Base-by-base conservation (phyloP, 2,329 filamentous ascomycete genomes). In the Penicillium decumbens region DNA sequence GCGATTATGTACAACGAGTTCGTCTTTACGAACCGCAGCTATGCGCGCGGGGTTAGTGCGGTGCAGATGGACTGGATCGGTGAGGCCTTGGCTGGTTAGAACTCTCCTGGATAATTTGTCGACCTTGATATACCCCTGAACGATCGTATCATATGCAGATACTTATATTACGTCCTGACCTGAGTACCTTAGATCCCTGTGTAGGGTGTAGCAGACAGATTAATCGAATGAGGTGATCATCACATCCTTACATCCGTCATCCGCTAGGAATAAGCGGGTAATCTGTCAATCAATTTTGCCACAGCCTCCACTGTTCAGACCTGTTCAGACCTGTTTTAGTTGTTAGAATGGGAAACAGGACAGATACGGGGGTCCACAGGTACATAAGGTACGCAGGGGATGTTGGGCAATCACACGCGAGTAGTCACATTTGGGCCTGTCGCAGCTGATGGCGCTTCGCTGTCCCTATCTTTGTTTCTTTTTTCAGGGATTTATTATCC, bases 1-100 rank as follows among this genome's bases (percentile, higher is more conserved):
- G 82, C 79, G 2, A 81, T 85, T 45, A 72, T 85, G 64, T 85
- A 83, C 59, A 82, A 80, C 51, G 82, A 85, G 64, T 84, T 82
- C 64, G 80, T 85, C 2, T 85, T 81, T 60, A 85, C 82, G 18
- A 83, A 78, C 38, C 79, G 79, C 56, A 80, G 79, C 46, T 85
- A 83, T 70, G 82, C 80, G 12, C 72, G 80, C 42, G 77, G 79
- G 3, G 82, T 84, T 6, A 83, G 80, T 65, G 80, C 78, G 0
- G 78, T 85, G 45, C 78, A 83, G 68, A 71, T 83, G 72, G 74
- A 78, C 54, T 85, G 82, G 82, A 72, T 85, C 23, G 77, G 75
- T 20, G 78, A 82, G 50, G 73, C 77, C 24, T 53, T 72, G 50
- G 64, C 63, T 42, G 65, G 64, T 27, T 56, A 57, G 43, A 54